Percentiles rank a stretch among this genome's conserved stretches.
phyloP scores from a whole-genome alignment of 805 yeast species.

The Saccharomycopsis sp. region DNA sequence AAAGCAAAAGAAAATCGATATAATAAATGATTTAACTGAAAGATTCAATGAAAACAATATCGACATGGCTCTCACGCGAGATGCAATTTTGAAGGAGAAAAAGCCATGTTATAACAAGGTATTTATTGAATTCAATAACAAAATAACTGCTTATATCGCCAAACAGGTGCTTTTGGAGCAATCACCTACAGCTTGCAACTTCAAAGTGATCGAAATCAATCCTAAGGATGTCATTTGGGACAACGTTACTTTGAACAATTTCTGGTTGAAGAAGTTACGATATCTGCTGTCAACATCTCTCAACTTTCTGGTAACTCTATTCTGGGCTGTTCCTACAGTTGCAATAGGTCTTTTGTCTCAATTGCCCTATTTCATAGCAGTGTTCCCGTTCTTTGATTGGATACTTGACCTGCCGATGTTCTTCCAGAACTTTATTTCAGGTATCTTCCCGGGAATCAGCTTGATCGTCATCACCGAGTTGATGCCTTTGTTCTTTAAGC shows the following conservation, averaged over 20 bases:
- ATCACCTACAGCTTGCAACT: slow-evolving; percentile 37
- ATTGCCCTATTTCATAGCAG: slow-evolving; percentile 52
- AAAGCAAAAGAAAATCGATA: background rate
- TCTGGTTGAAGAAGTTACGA: slow-evolving; percentile 34
- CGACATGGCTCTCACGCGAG: slow-evolving; percentile 4
- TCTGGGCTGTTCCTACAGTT: slow-evolving; percentile 81
- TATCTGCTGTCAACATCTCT: slow-evolving; percentile 38
- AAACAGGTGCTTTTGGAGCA: slow-evolving; percentile 49
- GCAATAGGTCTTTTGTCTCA: slow-evolving; percentile 72
- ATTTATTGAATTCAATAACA: slow-evolving; percentile 56
- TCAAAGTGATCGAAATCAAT: slow-evolving; percentile 45
- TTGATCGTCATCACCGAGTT: slow-evolving; percentile 56
- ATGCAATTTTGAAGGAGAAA: slow-evolving; percentile 11
- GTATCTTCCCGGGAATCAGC: slow-evolving; percentile 61
- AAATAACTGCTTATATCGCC: slow-evolving; percentile 54
- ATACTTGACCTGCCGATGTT: slow-evolving; percentile 48
- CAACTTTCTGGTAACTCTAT: slow-evolving; percentile 42
- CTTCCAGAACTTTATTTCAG: slow-evolving; percentile 47
- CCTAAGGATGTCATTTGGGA: slow-evolving; percentile 71
- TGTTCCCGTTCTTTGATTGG: slow-evolving; percentile 57
- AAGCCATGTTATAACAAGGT: slow-evolving; percentile 34
- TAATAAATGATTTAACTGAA: background rate
- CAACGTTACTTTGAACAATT: slow-evolving; percentile 41
- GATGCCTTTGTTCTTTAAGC: slow-evolving; percentile 53
- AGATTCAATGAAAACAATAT: slow-evolving; percentile 6